phyloP scores from a whole-genome alignment of 1,284 basidiomycete genomes.

The Microbotryum intermedium region DNA sequence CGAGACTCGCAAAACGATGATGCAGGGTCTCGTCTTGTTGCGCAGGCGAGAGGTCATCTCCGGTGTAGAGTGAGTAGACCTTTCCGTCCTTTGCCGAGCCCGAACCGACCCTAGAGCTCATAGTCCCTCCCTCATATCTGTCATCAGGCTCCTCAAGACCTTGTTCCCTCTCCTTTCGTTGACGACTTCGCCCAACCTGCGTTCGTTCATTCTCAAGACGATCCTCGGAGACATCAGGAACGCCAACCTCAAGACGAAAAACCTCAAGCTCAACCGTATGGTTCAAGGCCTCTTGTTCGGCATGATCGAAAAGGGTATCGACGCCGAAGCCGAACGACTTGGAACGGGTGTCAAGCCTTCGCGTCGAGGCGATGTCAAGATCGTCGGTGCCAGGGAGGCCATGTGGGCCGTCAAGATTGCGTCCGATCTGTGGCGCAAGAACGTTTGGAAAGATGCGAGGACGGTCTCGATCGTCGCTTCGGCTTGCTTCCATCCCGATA shows the following conservation, averaged over 20 bases:
- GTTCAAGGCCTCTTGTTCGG: slow-evolving; percentile 93
- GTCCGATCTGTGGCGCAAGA: slow-evolving; percentile 89
- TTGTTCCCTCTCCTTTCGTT: slow-evolving; percentile 89
- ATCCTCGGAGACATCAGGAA: slow-evolving; percentile 92
- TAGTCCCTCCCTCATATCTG: background rate
- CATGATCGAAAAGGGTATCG: slow-evolving; percentile 89
- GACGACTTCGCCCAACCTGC: slow-evolving; percentile 73
- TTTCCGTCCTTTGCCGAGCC: background rate
- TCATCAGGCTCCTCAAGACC: slow-evolving; percentile 67
- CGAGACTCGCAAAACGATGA: slow-evolving; percentile 69
- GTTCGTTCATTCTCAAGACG: slow-evolving; percentile 80
- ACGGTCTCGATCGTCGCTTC: slow-evolving; percentile 85
- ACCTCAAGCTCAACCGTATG: slow-evolving; percentile 91
- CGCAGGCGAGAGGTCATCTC: slow-evolving; percentile 86
- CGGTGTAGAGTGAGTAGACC: slow-evolving; percentile 68
- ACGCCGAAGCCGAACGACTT: slow-evolving; percentile 56
- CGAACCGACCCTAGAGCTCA: background rate
- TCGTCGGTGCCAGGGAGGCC: slow-evolving; percentile 52
- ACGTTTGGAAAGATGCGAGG: slow-evolving; percentile 87
- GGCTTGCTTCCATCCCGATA: slow-evolving; percentile 86
- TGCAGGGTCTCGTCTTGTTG: slow-evolving; percentile 85
- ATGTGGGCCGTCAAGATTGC: slow-evolving; percentile 96
- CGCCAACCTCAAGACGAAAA: slow-evolving; percentile 79
- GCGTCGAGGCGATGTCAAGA: slow-evolving; percentile 24
- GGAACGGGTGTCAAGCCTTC: slow-evolving; percentile 57